Percentiles rank a stretch among this genome's conserved stretches.
Evolutionary conservation across 495 filamentous ascomycete genomes (phyloP).

Genomic region (Thermochaetoides thermophila): DNA sequence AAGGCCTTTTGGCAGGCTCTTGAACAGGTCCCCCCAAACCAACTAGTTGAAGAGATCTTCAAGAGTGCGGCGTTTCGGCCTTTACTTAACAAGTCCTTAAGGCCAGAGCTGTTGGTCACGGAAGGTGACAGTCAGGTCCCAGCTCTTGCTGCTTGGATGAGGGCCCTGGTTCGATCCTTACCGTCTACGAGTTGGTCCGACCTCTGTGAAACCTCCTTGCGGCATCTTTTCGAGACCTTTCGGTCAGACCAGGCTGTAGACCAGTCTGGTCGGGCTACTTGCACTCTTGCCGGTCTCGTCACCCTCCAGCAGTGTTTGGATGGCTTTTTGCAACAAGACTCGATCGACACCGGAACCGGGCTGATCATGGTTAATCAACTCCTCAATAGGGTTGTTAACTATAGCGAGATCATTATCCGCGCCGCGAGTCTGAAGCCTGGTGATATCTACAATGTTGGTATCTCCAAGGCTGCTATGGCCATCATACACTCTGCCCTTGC

Average conservation of each 20-base stretch:
- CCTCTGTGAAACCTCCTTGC: conserved; percentile 53
- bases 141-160: conserved; percentile 46
- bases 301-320: conserved; percentile 30
- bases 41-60: conserved; percentile 63
- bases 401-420: conserved; percentile 29
- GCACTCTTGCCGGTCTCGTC: conserved; percentile 31
- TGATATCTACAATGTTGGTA: conserved; percentile 24
- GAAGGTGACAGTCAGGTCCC: conserved; percentile 45
- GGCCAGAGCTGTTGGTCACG: conserved; percentile 38
- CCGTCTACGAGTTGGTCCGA: conserved; percentile 53
- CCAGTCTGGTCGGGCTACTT: conserved; percentile 25
- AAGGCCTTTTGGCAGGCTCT: conserved; percentile 77
- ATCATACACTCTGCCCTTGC: conserved; percentile 57
- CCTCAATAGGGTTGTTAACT: conserved; percentile 33
- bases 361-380: conserved; percentile 37
- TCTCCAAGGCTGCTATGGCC: conserved; percentile 35
- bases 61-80: conserved; percentile 50
- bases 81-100: conserved; percentile 41
- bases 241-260: conserved; percentile 32
- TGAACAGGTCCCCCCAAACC: conserved; percentile 57
- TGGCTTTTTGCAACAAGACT: conserved; percentile 25
- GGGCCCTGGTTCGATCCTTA: conserved; percentile 60
- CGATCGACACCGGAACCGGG: conserved; percentile 30
- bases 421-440: conserved; percentile 23
- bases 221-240: conserved; percentile 52